Conservation (phyloP, 768 basidiomycete genomes). For the Podaxis rugospora region DNA sequence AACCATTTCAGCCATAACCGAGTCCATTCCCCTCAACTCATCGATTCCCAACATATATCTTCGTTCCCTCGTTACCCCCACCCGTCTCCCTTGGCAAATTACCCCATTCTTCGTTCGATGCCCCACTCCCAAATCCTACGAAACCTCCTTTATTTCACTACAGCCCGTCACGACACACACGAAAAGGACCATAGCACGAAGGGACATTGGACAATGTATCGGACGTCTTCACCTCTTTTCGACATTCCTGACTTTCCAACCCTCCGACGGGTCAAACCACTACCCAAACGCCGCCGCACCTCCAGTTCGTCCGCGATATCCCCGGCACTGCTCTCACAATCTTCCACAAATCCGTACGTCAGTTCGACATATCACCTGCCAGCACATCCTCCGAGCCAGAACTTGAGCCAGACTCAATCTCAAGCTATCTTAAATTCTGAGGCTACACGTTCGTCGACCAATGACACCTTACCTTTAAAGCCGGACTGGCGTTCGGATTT, state of each 20-base stretch:
- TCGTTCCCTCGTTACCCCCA: not conserved
- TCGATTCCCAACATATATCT: not conserved
- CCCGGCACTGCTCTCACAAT: conserved; percentile 8
- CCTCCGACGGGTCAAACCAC: conserved; percentile 67
- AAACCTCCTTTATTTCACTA: conserved; percentile 7
- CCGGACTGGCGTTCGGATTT: not conserved
- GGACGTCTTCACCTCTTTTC: conserved; percentile 48
- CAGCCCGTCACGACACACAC: conserved; percentile 4
- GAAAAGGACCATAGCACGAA: conserved; percentile 6
- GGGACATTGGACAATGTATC: conserved; percentile 39
- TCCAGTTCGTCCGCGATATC: conserved; percentile 2
- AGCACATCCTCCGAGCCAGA: not conserved
- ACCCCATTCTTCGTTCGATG: not conserved
- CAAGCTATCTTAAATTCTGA: not conserved
- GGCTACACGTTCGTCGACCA: not conserved
- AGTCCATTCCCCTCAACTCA: conserved; percentile 4
- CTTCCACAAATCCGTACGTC: conserved; percentile 4
- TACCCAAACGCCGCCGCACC: conserved; percentile 72
- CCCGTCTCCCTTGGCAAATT: not conserved
- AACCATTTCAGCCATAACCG: not conserved
- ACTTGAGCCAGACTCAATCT: not conserved
- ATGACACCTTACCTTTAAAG: not conserved
- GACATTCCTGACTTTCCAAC: conserved; percentile 62
- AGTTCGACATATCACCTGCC: not conserved
- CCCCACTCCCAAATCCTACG: not conserved